These are phyloP conservation scores for Teratosphaeria zuluensis DNA, from an alignment of 2,329 filamentous ascomycete genomes.

Conservation along the genomic window DNA sequence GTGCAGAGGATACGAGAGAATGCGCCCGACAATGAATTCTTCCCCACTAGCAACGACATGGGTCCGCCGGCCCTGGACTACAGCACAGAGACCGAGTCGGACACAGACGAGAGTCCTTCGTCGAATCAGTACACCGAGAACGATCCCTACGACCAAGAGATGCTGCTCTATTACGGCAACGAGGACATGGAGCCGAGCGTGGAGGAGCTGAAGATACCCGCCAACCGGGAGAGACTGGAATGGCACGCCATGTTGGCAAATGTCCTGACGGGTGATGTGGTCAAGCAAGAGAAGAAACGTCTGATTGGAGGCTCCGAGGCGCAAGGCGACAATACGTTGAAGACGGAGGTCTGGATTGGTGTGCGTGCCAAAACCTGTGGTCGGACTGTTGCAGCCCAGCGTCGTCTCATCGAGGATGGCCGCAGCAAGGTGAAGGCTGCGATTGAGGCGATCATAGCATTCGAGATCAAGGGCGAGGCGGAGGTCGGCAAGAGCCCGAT, in stretches of 20 bases:
- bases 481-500: conserved; percentile 81
- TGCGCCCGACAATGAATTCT: conserved; percentile 54
- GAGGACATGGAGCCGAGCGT: conserved; percentile 80
- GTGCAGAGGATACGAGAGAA: conserved; percentile 80
- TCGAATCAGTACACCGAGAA: conserved; percentile 73
- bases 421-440: conserved; percentile 61
- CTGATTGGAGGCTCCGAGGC: conserved; percentile 73
- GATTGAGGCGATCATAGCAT: conserved; percentile 82
- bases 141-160: conserved; percentile 83
- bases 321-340: conserved; percentile 58
- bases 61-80: conserved; percentile 51
- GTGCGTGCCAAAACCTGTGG: conserved; percentile 77
- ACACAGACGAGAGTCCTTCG: conserved; percentile 73
- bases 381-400: conserved; percentile 72
- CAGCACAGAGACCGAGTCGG: conserved; percentile 68
- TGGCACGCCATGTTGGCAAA: conserved; percentile 98
- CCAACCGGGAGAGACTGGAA: conserved; percentile 81
- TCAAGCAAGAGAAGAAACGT: conserved; percentile 95
- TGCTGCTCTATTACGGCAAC: conserved; percentile 83
- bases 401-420: conserved; percentile 78
- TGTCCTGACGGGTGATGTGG: conserved; percentile 90
- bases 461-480: conserved; percentile 86
- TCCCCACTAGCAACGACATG: conserved; percentile 38
- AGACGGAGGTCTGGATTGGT: conserved; percentile 75
- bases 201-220: conserved; percentile 80